Evolutionary conservation across 139 green algal species (phyloP).

Genomic region (Chlorella sp.): DNA sequence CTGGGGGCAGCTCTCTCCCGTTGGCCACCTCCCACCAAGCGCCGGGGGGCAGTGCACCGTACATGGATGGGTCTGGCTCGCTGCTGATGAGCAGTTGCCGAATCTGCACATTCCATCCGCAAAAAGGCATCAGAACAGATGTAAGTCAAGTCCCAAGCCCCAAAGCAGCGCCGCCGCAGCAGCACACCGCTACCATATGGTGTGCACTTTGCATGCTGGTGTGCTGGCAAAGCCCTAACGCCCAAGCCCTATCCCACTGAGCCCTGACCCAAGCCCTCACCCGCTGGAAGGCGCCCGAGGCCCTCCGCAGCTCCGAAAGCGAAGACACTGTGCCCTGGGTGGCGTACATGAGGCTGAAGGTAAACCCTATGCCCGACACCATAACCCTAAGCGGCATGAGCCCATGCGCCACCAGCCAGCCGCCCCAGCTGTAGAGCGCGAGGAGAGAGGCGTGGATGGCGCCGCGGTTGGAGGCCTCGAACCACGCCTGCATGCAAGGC

Average conservation of each 20-base stretch:
- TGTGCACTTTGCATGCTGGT: too few species aligned
- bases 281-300: slow-evolving; percentile 45
- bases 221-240: too few species aligned
- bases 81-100: slow-evolving; percentile 10
- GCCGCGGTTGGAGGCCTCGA: slow-evolving; percentile 55
- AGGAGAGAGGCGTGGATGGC: slow-evolving; percentile 76
- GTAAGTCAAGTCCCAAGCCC: too few species aligned
- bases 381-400: slow-evolving; percentile 72
- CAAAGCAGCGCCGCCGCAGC: too few species aligned
- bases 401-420: slow-evolving; percentile 60
- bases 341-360: slow-evolving; percentile 82
- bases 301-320: slow-evolving; percentile 60
- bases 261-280: too few species aligned
- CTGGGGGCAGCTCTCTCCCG: slow-evolving; percentile 16
- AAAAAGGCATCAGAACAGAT: too few species aligned
- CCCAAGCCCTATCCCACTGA: too few species aligned
- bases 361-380: slow-evolving; percentile 85
- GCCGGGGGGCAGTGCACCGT: slow-evolving; percentile 65
- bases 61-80: slow-evolving; percentile 70
- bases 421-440: slow-evolving; percentile 72
- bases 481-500: slow-evolving; percentile 37
- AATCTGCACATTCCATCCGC: too few species aligned
- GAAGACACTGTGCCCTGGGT: slow-evolving; percentile 77
- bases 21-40: slow-evolving; percentile 70
- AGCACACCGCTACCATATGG: too few species aligned